Conservation (phyloP, 164 flowering plant species). For the Vitis rupestris region DNA sequence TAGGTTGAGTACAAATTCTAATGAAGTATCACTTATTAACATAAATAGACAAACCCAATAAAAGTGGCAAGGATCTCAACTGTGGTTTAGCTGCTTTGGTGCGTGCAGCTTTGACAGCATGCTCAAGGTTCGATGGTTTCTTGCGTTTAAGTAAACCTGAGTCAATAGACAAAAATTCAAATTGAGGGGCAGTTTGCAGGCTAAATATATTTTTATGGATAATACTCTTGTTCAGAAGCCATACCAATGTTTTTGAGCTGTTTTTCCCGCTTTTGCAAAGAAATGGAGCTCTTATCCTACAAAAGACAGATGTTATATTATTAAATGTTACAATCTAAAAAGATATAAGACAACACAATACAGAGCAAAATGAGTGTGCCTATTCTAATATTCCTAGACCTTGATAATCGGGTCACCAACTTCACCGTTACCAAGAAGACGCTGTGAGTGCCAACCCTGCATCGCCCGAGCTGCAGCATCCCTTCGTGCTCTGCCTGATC, state of each 20-base stretch:
- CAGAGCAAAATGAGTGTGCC: not conserved
- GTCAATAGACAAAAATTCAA: slow-evolving; percentile 2
- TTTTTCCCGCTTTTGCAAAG: slow-evolving; percentile 73
- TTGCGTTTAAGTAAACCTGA: slow-evolving; percentile 74
- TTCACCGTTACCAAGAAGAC: slow-evolving; percentile 81
- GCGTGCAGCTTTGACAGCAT: slow-evolving; percentile 54
- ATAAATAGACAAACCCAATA: not conserved
- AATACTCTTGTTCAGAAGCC: not conserved
- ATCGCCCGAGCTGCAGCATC: slow-evolving; percentile 98
- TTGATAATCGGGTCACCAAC: slow-evolving; percentile 77
- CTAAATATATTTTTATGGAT: not conserved
- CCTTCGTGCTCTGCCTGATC: slow-evolving; percentile 79
- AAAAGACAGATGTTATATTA: not conserved
- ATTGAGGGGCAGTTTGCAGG: not conserved
- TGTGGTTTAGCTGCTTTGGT: slow-evolving; percentile 59
- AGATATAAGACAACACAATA: not conserved
- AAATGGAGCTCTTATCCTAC: slow-evolving; percentile 60
- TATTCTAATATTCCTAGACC: slow-evolving; percentile 34
- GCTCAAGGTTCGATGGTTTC: slow-evolving; percentile 52
- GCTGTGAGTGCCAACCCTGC: slow-evolving; percentile 96
- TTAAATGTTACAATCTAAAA: not conserved
- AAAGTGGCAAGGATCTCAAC: slow-evolving; percentile 39
- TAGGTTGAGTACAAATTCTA: no score
- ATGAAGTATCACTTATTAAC: no score
- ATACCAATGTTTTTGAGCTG: slow-evolving; percentile 74